Conservation (phyloP, 352 stramenopile species). For the Pythium aphanidermatum region DNA sequence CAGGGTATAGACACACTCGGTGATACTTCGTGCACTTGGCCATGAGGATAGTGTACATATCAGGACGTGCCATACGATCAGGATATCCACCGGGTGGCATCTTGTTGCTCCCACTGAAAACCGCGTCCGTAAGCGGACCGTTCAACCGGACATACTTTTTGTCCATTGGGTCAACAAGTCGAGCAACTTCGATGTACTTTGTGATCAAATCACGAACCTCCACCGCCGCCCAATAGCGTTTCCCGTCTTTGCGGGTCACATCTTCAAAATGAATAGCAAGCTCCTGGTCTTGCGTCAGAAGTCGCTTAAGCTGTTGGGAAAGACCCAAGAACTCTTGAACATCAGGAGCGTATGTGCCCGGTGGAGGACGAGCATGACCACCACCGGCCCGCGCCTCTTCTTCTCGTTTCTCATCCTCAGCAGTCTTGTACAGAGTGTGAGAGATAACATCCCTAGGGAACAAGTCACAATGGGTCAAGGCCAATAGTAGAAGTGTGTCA, state of each 20-base stretch:
- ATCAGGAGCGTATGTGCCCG: conserved; percentile 56
- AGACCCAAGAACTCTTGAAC: conserved; percentile 64
- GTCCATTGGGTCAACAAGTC: conserved; percentile 48
- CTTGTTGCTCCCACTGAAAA: conserved; percentile 61
- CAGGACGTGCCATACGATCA: conserved; percentile 43
- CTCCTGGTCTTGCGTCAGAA: conserved; percentile 30
- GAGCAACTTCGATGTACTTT: conserved; percentile 51
- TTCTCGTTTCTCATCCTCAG: conserved; percentile 42
- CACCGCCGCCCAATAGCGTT: conserved; percentile 44
- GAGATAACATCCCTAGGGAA: conserved; percentile 42
- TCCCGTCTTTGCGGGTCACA: conserved; percentile 18
- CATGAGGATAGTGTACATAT: conserved; percentile 45
- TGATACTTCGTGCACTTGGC: conserved; percentile 67
- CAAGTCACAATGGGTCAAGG: neutral
- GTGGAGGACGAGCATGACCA: conserved; percentile 34
- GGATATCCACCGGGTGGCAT: conserved; percentile 47
- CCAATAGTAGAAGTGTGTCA: neutral
- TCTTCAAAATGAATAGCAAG: conserved; percentile 20
- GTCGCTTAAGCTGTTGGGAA: conserved; percentile 42
- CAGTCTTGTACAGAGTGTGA: conserved; percentile 47
- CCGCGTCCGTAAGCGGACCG: conserved; percentile 51
- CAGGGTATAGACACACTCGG: conserved; percentile 61
- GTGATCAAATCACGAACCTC: conserved; percentile 57
- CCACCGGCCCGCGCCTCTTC: conserved; percentile 36
- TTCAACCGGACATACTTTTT: conserved; percentile 70